These are phyloP conservation scores for Macrocybe gigantea DNA, from an alignment of 768 basidiomycete species.

Conservation along the genomic window DNA sequence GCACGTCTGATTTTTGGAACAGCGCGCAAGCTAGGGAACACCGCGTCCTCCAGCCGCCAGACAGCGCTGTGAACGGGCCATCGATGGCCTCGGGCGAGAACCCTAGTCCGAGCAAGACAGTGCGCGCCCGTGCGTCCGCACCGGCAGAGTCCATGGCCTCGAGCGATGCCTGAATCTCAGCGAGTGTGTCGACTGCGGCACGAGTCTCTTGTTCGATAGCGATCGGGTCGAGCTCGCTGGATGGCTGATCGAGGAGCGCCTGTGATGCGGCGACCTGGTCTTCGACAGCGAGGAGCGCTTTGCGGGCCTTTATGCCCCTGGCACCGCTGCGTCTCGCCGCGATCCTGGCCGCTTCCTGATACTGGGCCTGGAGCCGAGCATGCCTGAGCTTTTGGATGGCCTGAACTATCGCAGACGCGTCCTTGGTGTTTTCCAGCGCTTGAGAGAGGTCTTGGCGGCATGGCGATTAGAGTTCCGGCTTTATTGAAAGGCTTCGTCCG, in stretches of 20 bases:
- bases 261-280: constrained; percentile 26
- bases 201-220: constrained; percentile 15
- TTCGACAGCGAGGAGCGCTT: constrained; percentile 42
- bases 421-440: constrained; percentile 21
- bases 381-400: constrained; percentile 22
- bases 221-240: constrained; percentile 15
- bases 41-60: constrained; percentile 63
- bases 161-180: constrained; percentile 19
- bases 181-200: constrained; percentile 18
- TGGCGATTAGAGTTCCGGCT: background rate
- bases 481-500: background rate
- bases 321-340: constrained; percentile 50
- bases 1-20: constrained; percentile 48
- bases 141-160: constrained; percentile 25
- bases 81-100: constrained; percentile 36
- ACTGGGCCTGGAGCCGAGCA: constrained; percentile 17
- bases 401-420: constrained; percentile 15
- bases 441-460: constrained; percentile 7
- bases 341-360: constrained; percentile 36
- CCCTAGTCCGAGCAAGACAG: constrained; percentile 54
- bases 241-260: constrained; percentile 13
- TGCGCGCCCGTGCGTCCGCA: constrained; percentile 41
- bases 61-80: constrained; percentile 39
- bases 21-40: constrained; percentile 54
- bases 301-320: constrained; percentile 51